Evolutionary conservation across 192 early-diverging fungal genomes (phyloP).

Genomic region (Radiomyces spectabilis): DNA sequence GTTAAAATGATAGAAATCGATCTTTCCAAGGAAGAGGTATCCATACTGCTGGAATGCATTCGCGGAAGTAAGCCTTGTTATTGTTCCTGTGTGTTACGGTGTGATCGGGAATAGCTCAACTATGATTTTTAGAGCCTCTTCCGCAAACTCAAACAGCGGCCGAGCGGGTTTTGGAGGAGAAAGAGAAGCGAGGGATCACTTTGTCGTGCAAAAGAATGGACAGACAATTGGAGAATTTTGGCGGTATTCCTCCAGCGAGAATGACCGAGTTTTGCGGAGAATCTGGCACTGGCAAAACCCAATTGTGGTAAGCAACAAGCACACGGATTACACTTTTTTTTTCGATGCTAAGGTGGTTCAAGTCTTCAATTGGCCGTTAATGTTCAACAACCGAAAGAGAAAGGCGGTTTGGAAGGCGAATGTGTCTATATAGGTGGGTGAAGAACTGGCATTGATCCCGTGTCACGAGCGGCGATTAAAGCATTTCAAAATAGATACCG

Average conservation of each 20-base stretch:
- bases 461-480: background rate
- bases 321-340: background rate
- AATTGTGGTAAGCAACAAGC: conserved; percentile 2
- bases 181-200: too few relatives aligned
- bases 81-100: too few relatives aligned
- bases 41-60: too few relatives aligned
- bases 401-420: background rate
- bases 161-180: too few relatives aligned
- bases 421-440: conserved; percentile 17
- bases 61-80: too few relatives aligned
- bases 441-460: background rate
- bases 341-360: background rate
- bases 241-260: background rate
- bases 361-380: conserved; percentile 15
- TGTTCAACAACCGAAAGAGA: background rate
- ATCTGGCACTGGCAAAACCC: conserved; percentile 16
- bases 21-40: too few relatives aligned
- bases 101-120: too few relatives aligned
- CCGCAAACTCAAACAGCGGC: too few relatives aligned
- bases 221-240: too few relatives aligned
- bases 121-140: too few relatives aligned
- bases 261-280: conserved; percentile 10
- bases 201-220: too few relatives aligned
- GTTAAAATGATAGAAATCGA: too few relatives aligned
- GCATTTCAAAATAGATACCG: conserved; percentile 1